phyloP scores from a whole-genome alignment of 116 monocot species.

The Zostera marina region DNA sequence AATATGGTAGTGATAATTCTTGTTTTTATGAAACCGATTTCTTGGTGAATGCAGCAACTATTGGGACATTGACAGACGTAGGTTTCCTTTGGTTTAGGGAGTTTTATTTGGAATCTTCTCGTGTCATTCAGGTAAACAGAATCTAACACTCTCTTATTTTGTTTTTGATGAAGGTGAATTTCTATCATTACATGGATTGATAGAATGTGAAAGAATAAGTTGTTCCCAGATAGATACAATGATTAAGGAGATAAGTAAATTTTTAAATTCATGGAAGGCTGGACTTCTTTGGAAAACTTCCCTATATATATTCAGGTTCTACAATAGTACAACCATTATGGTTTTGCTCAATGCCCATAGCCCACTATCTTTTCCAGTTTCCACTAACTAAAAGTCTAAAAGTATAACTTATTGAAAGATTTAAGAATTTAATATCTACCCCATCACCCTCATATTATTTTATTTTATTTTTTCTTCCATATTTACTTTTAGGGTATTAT shows the following conservation, averaged over 20 bases:
- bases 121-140: conserved; percentile 77
- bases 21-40: background rate
- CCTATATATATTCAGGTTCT: no score
- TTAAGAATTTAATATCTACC: no score
- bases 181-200: no score
- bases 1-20: background rate
- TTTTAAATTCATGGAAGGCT: background rate
- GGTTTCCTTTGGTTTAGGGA: conserved; percentile 98
- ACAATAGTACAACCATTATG: no score
- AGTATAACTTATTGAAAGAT: no score
- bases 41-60: conserved; percentile 58
- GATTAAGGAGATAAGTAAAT: no score
- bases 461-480: no score
- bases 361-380: no score
- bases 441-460: no score
- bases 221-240: background rate
- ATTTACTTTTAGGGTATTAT: no score
- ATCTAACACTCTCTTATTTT: background rate
- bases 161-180: background rate
- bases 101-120: conserved; percentile 98
- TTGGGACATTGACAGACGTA: conserved; percentile 77
- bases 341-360: no score
- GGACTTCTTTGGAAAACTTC: background rate
- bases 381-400: no score
- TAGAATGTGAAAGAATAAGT: background rate